These are phyloP conservation scores for Yamadazyma diospyri DNA, from an alignment of 1,139 yeast species.

Conservation along the genomic window DNA sequence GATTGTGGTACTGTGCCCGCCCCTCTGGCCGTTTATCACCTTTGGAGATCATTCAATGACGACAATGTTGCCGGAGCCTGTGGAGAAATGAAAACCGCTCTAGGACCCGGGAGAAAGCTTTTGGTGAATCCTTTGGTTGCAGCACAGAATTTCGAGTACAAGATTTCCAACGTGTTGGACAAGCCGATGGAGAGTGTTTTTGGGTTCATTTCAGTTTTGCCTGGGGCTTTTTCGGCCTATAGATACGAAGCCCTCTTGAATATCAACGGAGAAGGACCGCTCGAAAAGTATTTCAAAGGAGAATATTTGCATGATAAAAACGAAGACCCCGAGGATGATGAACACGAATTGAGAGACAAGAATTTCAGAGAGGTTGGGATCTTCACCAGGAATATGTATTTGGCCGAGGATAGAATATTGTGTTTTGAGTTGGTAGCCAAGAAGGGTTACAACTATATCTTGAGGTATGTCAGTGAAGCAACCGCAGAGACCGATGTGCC, in stretches of 20 bases:
- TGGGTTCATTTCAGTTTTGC: slow-evolving; percentile 78
- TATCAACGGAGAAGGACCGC: slow-evolving; percentile 64
- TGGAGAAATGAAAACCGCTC: slow-evolving; percentile 73
- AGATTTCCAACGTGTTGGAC: slow-evolving; percentile 76
- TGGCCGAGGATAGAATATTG: slow-evolving; percentile 80
- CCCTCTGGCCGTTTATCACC: slow-evolving; percentile 65
- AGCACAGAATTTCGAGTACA: slow-evolving; percentile 81
- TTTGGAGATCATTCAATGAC: slow-evolving; percentile 75
- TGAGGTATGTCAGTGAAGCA: slow-evolving; percentile 72
- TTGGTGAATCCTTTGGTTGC: slow-evolving; percentile 75
- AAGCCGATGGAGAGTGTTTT: slow-evolving; percentile 82
- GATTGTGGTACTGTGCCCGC: slow-evolving; percentile 84
- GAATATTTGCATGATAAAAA: slow-evolving; percentile 62
- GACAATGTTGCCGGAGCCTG: slow-evolving; percentile 84
- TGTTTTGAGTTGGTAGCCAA: slow-evolving; percentile 85
- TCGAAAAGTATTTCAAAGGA: slow-evolving; percentile 77
- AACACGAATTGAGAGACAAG: slow-evolving; percentile 38
- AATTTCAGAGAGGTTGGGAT: slow-evolving; percentile 55
- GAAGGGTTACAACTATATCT: slow-evolving; percentile 53
- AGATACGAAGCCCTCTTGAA: slow-evolving; percentile 68
- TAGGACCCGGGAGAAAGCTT: slow-evolving; percentile 54
- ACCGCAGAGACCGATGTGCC: slow-evolving; percentile 86
- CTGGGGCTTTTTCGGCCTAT: slow-evolving; percentile 87
- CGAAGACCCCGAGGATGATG: slow-evolving; percentile 39
- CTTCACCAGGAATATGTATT: slow-evolving; percentile 78